These are phyloP conservation scores for Solanum etuberosum DNA, from an alignment of 257 asterid genomes.

Conservation along the genomic window DNA sequence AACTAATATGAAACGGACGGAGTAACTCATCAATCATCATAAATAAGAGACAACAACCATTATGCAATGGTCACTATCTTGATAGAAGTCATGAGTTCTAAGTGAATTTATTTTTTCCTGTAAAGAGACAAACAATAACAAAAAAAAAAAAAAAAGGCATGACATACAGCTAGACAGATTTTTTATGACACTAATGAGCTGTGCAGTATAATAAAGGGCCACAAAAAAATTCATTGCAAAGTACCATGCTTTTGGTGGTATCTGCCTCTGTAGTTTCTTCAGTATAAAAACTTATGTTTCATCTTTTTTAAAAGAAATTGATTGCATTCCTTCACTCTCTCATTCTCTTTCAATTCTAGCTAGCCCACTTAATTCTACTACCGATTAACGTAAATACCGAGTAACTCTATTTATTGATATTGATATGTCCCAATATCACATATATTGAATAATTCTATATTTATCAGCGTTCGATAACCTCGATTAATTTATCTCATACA, in stretches of 20 bases:
- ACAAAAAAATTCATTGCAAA: conserved; percentile 24
- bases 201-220: conserved; percentile 49
- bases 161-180: conserved; percentile 37
- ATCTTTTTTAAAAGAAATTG: background rate
- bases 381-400: accelerated
- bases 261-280: conserved; percentile 1
- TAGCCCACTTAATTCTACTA: background rate
- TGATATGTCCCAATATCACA: too few species aligned
- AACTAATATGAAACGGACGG: background rate
- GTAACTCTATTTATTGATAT: background rate
- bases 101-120: conserved; percentile 1
- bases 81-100: conserved; percentile 13
- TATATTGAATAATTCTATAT: too few species aligned
- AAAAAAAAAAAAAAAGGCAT: background rate
- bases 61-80: conserved; percentile 57
- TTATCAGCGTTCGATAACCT: too few species aligned
- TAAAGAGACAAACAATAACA: background rate
- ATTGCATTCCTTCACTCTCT: background rate
- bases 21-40: conserved; percentile 37
- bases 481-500: too few species aligned
- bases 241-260: conserved; percentile 13
- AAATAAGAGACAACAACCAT: conserved; percentile 52
- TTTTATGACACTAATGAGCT: conserved; percentile 31
- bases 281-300: conserved; percentile 1
- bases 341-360: background rate